Base-by-base conservation (phyloP, 1,284 basidiomycete species). In the Cryptococcus sp. region DNA sequence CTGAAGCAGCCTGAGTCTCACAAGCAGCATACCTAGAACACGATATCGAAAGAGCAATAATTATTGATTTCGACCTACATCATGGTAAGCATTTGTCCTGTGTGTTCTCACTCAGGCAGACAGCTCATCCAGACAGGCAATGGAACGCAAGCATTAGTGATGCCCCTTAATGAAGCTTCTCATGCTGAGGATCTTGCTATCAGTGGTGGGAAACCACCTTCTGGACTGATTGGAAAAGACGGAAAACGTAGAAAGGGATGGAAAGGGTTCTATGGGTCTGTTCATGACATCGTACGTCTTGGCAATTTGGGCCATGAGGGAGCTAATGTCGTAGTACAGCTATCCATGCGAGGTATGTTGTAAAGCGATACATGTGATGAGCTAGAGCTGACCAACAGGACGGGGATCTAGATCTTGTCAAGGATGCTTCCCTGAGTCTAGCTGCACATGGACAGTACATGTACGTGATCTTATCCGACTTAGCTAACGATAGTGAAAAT, bases 11-110 rank as follows among this genome's bases (percentile, higher is more conserved):
- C 13, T 13, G 16, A n/a, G 9, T 11, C 13, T 37, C 50, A 40
- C 19, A 31, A 9, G 1, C 56, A 92, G 90, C 88, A 0, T 85
- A 97, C 70, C 75, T 92, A 3, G 78, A 83, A 46, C 85, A 97
- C 64, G 81, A 82, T 4, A 80, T 96, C 47, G 84, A 86, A 44
- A 83, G 90, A 24, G 80, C 89, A 1, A 81, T 94, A 32, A 86
- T 98, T 46, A 82, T 97, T 43, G 94, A 98, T 66, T 91, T 97
- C 56, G 93, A 98, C 73, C 78, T 97, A 5, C 92, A 97, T 73
- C 92, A 96, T 24, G 64, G 61, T 64, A 23, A 22, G 59, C 13
- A 28, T 10, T n/a, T 11, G 11, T 28, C 11, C 28, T 4, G 5
- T 28, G 4, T 21, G 23, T 7, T 22, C 40, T 9, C 3, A 3